Conservation (phyloP, 805 yeast species). For the Nakazawaea ishiwadae region DNA sequence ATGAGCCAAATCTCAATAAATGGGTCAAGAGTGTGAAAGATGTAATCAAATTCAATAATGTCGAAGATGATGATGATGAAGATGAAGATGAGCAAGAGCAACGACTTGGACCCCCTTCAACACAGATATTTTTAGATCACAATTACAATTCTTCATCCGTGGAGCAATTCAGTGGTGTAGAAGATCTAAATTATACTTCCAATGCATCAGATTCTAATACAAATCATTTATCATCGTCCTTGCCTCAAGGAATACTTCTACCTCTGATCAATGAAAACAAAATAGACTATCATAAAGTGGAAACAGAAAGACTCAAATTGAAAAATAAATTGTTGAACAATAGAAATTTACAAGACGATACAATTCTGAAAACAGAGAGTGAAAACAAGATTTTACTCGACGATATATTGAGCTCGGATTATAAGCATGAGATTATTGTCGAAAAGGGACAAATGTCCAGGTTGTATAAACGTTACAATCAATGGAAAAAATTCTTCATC, state of each 20-base stretch:
- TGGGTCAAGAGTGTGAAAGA: conserved; percentile 12
- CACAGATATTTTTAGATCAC: no score
- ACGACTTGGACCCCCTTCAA: neutral
- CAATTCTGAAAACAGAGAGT: neutral
- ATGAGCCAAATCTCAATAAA: conserved; percentile 8
- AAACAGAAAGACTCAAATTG: conserved; percentile 17
- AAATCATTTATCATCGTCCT: neutral
- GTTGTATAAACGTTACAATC: conserved; percentile 37
- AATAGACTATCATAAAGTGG: conserved; percentile 4
- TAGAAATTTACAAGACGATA: neutral
- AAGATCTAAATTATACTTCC: conserved; percentile 13
- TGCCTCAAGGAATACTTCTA: neutral
- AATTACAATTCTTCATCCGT: conserved; percentile 9
- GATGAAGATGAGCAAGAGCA: no score
- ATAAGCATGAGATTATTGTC: conserved; percentile 27
- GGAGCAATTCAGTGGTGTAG: conserved; percentile 15
- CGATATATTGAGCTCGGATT: neutral
- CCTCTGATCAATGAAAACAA: conserved; percentile 11
- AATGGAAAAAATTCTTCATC: conserved; percentile 42
- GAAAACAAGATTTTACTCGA: conserved; percentile 1
- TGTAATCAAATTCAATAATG: conserved; percentile 12
- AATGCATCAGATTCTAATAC: conserved; percentile 13
- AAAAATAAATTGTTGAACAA: conserved; percentile 13
- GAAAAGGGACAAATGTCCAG: conserved; percentile 37
- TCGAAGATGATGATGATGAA: neutral